Base-by-base conservation (phyloP, 1,284 basidiomycete genomes). In the Cutaneotrichosporon sp. region DNA sequence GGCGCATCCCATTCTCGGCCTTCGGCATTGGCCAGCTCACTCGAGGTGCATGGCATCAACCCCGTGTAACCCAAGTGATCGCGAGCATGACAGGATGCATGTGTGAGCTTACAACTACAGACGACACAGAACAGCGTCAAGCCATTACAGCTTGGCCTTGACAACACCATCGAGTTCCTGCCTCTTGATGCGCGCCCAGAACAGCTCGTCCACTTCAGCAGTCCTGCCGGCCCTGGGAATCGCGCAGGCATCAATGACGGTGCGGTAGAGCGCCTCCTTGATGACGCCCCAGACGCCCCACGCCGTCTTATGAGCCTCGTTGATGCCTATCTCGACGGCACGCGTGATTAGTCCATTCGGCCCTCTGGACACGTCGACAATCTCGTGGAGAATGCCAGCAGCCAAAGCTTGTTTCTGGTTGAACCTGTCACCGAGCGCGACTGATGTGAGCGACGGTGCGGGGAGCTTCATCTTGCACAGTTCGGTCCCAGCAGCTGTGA, bases 341-440 rank as follows among this genome's bases (percentile, higher is more conserved):
- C 61, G 63, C 10, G 68, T 76, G 16, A 90, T 63, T 5, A 93
- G 79, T 25, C 24, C 27, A 17, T 22, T 66, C 60, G 77, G 38
- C 4, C 38, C 38, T 3, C 22, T 22, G 11, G 38, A 26, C 12
- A 41, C 81, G 47, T 76, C 77, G 17, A 83, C 86, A 44, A 87
- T 67, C 55, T 81, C 78, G 67, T 96, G 90, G 17, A 94, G 75
- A 9, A 94, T 71, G 3, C 87, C 85, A 12, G 77, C 78, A 8
- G 79, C 70, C 4, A 84, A 73, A 1, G 88, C 84, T 67, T 94
- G 89, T 8, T 75, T 60, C 4, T 89, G 84, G 0, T 84, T 83
- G 72, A 90, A 93, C 27, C 88, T 81, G 62, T 90, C 81, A 1
- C 88, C 92, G 3, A 94, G 78, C 8, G 85, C 82, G 29, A 90